Conservation (phyloP, 1,284 basidiomycete genomes). For the Leccinum subrobustum region DNA sequence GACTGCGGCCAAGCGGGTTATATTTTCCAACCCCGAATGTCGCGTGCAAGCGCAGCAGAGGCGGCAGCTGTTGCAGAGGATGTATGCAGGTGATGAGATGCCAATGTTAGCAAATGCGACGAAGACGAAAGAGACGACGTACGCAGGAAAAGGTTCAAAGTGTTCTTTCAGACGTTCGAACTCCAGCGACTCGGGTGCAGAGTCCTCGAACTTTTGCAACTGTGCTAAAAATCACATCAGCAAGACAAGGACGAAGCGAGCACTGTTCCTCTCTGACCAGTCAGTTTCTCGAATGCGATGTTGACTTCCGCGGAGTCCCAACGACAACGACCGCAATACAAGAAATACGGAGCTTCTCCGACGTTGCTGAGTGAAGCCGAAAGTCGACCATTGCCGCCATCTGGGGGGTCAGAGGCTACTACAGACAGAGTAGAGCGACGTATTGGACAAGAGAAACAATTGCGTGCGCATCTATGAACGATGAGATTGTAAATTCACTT, state of each 20-base stretch:
- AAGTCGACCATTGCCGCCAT: constrained; percentile 53
- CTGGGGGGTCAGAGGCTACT: constrained; percentile 83
- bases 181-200: constrained; percentile 81
- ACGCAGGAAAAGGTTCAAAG: constrained; percentile 84
- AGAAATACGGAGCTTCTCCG: constrained; percentile 85
- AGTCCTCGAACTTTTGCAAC: constrained; percentile 83
- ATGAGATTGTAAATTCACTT: constrained; percentile 8
- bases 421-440: constrained; percentile 88
- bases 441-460: constrained; percentile 95
- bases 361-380: constrained; percentile 51
- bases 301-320: constrained; percentile 94
- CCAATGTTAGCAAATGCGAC: constrained; percentile 42
- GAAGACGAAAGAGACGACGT: constrained; percentile 70
- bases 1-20: too few species aligned
- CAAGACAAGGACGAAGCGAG: background rate
- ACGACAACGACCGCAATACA: constrained; percentile 89
- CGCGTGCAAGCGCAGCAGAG: constrained; percentile 73
- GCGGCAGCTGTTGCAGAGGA: constrained; percentile 84
- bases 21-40: too few species aligned
- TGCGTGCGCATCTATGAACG: constrained; percentile 82
- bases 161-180: constrained; percentile 93
- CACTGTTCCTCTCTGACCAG: constrained; percentile 54
- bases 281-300: constrained; percentile 94
- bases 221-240: constrained; percentile 57
- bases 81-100: constrained; percentile 67